Conservation (phyloP, 2,329 filamentous ascomycete genomes). For the Aspergillus brunneoviolaceus region DNA sequence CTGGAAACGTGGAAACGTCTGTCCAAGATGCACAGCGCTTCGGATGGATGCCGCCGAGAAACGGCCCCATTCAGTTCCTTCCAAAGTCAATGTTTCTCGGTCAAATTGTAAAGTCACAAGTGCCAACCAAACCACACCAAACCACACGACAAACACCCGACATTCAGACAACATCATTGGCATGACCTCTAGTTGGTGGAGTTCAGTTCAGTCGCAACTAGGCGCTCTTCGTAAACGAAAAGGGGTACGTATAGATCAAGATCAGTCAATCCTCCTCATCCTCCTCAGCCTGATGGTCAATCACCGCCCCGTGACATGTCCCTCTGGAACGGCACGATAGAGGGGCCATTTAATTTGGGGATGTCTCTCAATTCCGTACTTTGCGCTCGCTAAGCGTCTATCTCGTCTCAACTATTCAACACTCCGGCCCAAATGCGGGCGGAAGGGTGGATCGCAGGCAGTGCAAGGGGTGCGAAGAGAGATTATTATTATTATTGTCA, state of each 20-base stretch:
- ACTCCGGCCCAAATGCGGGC: neutral
- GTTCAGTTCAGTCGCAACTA: too few relatives aligned
- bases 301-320: neutral
- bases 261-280: neutral
- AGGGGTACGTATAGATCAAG: neutral
- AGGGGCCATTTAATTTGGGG: constrained; percentile 1
- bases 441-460: neutral
- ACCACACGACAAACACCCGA: too few relatives aligned
- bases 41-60: constrained; percentile 20
- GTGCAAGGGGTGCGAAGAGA: neutral
- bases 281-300: neutral
- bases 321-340: neutral
- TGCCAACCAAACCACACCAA: too few relatives aligned
- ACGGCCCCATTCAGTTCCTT: constrained; percentile 15
- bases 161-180: too few relatives aligned
- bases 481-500: too few relatives aligned
- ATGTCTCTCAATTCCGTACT: neutral
- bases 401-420: neutral
- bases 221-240: neutral
- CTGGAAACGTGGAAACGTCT: constrained; percentile 8
- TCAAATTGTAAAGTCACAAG: neutral
- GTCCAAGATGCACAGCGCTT: constrained; percentile 12
- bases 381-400: neutral
- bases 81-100: constrained; percentile 7
- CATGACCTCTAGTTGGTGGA: too few relatives aligned